Conservation (phyloP, 1,284 basidiomycete genomes). For the Coniferiporia weirii region DNA sequence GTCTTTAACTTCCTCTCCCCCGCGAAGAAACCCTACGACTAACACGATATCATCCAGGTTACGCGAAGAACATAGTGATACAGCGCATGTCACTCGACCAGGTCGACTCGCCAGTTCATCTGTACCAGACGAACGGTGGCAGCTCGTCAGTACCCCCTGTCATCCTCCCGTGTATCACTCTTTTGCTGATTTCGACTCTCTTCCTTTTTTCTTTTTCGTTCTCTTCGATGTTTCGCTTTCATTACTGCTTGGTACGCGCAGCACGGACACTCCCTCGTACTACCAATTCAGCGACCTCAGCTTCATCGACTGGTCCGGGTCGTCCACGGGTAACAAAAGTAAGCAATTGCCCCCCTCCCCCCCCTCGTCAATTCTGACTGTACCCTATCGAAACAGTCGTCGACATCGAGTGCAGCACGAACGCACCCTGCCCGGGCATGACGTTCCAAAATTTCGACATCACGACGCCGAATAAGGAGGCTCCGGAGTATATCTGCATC, state of each 20-base stretch:
- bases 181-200: background rate
- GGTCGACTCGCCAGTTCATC: conserved; percentile 41
- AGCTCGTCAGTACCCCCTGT: conserved; percentile 32
- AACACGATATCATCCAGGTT: conserved; percentile 30
- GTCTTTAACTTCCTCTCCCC: background rate
- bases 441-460: conserved; percentile 41
- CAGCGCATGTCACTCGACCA: conserved; percentile 43
- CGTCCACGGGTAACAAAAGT: conserved; percentile 39
- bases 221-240: background rate
- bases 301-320: conserved; percentile 48
- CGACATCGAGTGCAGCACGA: conserved; percentile 49
- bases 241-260: conserved; percentile 20
- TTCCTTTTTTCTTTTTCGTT: background rate
- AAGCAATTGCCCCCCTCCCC: conserved; percentile 1
- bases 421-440: conserved; percentile 43
- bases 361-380: no score
- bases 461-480: conserved; percentile 31
- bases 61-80: conserved; percentile 44
- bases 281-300: conserved; percentile 44
- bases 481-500: conserved; percentile 38
- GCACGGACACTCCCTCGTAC: conserved; percentile 45
- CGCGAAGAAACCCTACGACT: background rate
- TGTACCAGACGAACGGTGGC: conserved; percentile 51
- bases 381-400: conserved; percentile 34
- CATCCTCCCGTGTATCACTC: background rate